Conservation (phyloP, 2,329 filamentous ascomycete genomes). For the Pezicula radicicola region DNA sequence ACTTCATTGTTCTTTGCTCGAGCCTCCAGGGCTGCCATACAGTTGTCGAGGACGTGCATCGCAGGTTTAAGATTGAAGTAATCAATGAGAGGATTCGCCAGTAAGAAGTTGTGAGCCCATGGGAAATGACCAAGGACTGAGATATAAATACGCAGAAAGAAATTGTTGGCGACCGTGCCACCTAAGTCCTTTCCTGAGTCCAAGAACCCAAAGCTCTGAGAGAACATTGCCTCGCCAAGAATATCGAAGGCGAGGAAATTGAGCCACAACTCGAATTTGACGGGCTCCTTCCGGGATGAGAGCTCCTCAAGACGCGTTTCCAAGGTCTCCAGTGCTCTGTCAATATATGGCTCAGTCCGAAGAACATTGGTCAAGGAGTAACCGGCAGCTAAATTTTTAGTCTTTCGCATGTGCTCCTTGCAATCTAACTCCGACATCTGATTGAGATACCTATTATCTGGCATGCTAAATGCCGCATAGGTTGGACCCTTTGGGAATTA, state of each 20-base stretch:
- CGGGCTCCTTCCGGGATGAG: conserved; percentile 16
- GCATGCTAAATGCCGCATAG: conserved; percentile 34
- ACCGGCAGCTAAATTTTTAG: conserved; percentile 29
- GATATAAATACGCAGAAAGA: conserved; percentile 28
- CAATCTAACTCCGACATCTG: conserved; percentile 36
- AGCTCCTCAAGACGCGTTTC: conserved; percentile 24
- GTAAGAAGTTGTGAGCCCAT: conserved; percentile 31
- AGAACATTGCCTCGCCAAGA: conserved; percentile 32
- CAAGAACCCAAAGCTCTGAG: conserved; percentile 31
- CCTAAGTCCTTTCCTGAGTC: conserved; percentile 30
- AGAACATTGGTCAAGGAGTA: conserved; percentile 29
- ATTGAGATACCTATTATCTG: conserved; percentile 37
- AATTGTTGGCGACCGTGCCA: conserved; percentile 32
- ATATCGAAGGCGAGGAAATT: conserved; percentile 35
- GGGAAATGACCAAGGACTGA: conserved; percentile 31
- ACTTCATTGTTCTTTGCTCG: conserved; percentile 30
- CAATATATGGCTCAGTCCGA: conserved; percentile 23
- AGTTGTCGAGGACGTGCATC: conserved; percentile 36
- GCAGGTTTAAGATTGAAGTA: conserved; percentile 31
- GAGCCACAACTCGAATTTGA: conserved; percentile 38
- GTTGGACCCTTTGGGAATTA: conserved; percentile 19
- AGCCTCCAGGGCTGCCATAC: conserved; percentile 26
- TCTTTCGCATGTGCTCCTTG: conserved; percentile 30
- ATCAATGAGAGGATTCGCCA: conserved; percentile 35
- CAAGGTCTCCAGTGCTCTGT: conserved; percentile 26